These are phyloP conservation scores for Rauvolfia tetraphylla DNA, from an alignment of 257 asterid genomes.

Conservation along the genomic window DNA sequence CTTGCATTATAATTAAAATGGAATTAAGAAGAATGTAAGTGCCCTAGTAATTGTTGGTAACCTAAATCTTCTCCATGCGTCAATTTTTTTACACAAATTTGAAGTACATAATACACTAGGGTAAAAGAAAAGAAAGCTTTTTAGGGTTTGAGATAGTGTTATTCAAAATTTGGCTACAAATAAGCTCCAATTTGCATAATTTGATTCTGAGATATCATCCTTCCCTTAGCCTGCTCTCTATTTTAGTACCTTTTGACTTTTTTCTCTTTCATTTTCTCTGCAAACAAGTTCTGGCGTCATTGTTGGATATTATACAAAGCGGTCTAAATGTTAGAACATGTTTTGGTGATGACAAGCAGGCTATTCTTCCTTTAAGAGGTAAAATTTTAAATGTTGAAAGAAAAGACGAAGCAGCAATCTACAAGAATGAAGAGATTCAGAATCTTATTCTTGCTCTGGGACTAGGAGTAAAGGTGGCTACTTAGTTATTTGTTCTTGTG, in stretches of 20 bases:
- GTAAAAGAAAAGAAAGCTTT: no score
- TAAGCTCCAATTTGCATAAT: background rate
- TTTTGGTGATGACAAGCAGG: constrained; percentile 51
- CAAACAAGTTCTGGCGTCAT: background rate
- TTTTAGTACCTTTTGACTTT: background rate
- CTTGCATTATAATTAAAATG: background rate
- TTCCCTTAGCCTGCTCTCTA: background rate
- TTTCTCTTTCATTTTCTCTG: background rate
- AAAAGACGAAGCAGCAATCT: constrained; percentile 97
- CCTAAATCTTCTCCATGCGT: background rate
- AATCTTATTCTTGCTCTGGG: constrained; percentile 94
- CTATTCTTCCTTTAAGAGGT: constrained; percentile 95
- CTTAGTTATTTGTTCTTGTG: constrained; percentile 12
- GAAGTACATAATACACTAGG: background rate
- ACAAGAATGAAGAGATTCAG: constrained; percentile 96
- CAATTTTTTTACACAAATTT: background rate
- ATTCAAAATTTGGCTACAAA: background rate
- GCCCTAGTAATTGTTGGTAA: background rate
- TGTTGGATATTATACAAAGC: background rate
- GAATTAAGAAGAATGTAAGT: background rate
- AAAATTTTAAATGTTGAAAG: constrained; percentile 94
- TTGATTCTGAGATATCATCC: background rate
- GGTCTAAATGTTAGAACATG: constrained; percentile 12
- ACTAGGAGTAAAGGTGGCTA: constrained; percentile 91
- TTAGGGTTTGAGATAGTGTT: background rate